Percentiles rank a stretch among this genome's conserved stretches.
These are phyloP conservation scores for Suillus hirtellus DNA, from an alignment of 768 basidiomycete genomes.

Conservation along the genomic window DNA sequence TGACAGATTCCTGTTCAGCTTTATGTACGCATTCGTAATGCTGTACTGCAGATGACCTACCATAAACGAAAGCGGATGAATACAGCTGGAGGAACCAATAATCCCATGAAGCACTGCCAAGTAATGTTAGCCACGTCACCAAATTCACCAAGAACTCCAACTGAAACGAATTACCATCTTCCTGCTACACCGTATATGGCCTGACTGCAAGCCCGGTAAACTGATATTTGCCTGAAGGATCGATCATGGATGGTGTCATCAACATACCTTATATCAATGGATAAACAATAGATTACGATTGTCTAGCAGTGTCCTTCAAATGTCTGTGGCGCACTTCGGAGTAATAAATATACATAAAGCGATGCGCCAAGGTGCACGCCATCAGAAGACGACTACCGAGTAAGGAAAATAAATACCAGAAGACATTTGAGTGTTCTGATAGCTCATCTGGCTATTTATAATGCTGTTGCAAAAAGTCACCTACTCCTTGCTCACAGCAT, in stretches of 20 bases:
- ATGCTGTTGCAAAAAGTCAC: neutral
- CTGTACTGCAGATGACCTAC: neutral
- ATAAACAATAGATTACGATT: neutral
- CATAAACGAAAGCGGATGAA: neutral
- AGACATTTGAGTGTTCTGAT: neutral
- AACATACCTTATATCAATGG: neutral
- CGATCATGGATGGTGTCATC: neutral
- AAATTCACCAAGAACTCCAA: too few species aligned
- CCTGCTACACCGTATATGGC: neutral
- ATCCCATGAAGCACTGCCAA: neutral
- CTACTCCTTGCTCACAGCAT: neutral
- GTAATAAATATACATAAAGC: neutral
- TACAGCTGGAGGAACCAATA: too few species aligned
- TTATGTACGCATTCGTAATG: neutral
- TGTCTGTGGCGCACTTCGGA: neutral
- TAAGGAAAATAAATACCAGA: neutral
- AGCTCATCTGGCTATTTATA: neutral
- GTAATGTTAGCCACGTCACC: too few species aligned
- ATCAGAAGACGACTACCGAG: neutral
- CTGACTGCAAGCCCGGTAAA: neutral
- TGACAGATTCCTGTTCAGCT: neutral
- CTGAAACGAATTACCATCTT: too few species aligned
- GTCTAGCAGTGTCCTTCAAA: neutral
- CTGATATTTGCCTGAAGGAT: neutral
- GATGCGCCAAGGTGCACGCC: neutral